phyloP scores from a whole-genome alignment of 2,329 filamentous ascomycete species.

The Alternaria burnsii region DNA sequence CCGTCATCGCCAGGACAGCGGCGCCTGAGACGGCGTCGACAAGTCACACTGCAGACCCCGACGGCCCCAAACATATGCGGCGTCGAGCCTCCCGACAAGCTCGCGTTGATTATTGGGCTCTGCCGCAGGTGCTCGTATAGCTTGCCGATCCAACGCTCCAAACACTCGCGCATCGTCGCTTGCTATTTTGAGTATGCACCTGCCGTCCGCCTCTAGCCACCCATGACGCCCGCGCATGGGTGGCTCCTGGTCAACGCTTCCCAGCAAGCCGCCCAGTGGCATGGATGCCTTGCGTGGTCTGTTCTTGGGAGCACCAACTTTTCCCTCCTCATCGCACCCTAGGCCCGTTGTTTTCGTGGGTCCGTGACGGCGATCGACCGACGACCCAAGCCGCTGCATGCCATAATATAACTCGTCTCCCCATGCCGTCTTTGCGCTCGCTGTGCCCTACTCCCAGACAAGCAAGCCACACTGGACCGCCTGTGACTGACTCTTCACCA shows the following conservation, averaged over 20 bases:
- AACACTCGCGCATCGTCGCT: slow-evolving; percentile 34
- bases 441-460: slow-evolving; percentile 15
- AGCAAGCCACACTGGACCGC: slow-evolving; percentile 37
- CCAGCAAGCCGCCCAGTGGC: slow-evolving; percentile 18
- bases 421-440: slow-evolving; percentile 24
- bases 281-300: slow-evolving; percentile 31
- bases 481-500: slow-evolving; percentile 24
- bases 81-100: background rate
- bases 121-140: slow-evolving; percentile 25
- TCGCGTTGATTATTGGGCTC: background rate
- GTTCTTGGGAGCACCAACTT: slow-evolving; percentile 23
- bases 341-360: slow-evolving; percentile 35
- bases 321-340: slow-evolving; percentile 23
- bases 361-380: slow-evolving; percentile 23
- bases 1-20: too few relatives aligned
- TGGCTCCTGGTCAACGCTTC: slow-evolving; percentile 7
- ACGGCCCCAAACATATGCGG: background rate
- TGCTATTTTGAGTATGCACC: slow-evolving; percentile 40
- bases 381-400: slow-evolving; percentile 30
- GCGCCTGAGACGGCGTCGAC: background rate
- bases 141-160: slow-evolving; percentile 36
- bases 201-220: slow-evolving; percentile 32
- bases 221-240: slow-evolving; percentile 16
- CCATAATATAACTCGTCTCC: slow-evolving; percentile 42
- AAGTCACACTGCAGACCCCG: background rate